phyloP scores from a whole-genome alignment of 495 filamentous ascomycete species.

The Poronia punctata region DNA sequence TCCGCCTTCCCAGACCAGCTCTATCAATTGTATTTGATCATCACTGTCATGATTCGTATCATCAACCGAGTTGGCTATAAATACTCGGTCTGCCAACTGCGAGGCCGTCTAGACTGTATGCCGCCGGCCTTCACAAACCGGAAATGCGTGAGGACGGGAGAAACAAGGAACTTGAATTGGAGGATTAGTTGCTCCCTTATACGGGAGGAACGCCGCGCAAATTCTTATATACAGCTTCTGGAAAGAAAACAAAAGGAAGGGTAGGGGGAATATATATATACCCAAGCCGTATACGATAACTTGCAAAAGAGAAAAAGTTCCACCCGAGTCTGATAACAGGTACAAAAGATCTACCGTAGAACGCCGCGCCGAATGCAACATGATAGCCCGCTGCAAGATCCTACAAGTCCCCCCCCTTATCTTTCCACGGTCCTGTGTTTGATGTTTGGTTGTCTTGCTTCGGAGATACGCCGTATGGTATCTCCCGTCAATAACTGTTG shows the following conservation, averaged over 20 bases:
- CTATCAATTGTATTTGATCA: too few species aligned
- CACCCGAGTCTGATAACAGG: conserved; percentile 9
- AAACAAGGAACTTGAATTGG: background rate
- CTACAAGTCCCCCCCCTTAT: conserved; percentile 1
- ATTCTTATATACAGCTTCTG: conserved; percentile 4
- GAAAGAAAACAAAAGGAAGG: too few species aligned
- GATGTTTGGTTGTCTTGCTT: too few species aligned
- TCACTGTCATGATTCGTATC: too few species aligned
- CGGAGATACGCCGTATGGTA: too few species aligned
- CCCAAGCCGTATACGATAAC: too few species aligned
- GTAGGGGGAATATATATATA: too few species aligned
- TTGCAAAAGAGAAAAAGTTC: conserved; percentile 4
- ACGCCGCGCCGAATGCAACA: conserved; percentile 26
- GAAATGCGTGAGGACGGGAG: background rate
- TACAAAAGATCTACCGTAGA: conserved; percentile 17
- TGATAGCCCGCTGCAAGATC: conserved; percentile 9
- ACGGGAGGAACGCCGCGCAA: conserved; percentile 2
- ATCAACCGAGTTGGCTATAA: too few species aligned
- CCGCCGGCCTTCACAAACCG: background rate
- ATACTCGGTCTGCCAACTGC: too few species aligned
- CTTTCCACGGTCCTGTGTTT: background rate
- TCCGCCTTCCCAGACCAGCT: too few species aligned
- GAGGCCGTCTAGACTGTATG: too few species aligned
- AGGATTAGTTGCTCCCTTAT: background rate
- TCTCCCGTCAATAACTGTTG: too few species aligned